Conservation (phyloP, 352 stramenopile species). For the Globisporangium nagaii region DNA sequence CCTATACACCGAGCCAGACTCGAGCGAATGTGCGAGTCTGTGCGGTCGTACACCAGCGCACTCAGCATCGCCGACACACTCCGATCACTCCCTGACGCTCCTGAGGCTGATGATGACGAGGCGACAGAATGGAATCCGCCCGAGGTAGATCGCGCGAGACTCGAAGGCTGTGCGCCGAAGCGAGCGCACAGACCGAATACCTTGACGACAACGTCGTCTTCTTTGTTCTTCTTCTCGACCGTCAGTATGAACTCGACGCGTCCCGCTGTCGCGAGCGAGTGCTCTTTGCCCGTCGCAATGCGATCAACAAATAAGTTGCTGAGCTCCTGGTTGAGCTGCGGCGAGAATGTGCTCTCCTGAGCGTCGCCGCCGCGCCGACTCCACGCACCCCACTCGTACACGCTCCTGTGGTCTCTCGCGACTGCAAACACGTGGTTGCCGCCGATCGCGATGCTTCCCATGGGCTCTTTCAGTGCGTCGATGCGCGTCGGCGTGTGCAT, state of each 20-base stretch:
- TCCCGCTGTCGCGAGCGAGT: conserved; percentile 45
- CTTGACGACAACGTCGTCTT: conserved; percentile 20
- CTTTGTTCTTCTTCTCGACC: conserved; percentile 22
- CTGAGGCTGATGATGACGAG: conserved; percentile 5
- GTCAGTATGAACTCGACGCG: conserved; percentile 42
- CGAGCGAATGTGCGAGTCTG: conserved; percentile 39
- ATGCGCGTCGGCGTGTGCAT: conserved; percentile 58
- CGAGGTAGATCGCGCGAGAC: conserved; percentile 33
- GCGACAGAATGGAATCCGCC: conserved; percentile 20
- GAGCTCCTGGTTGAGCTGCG: conserved; percentile 36
- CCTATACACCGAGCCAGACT: conserved; percentile 34
- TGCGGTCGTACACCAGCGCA: conserved; percentile 34
- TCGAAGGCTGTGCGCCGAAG: conserved; percentile 44
- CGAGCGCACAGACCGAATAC: conserved; percentile 37
- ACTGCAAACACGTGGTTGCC: conserved; percentile 71
- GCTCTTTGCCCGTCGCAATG: conserved; percentile 53
- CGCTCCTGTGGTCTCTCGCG: conserved; percentile 29
- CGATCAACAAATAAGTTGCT: conserved; percentile 38
- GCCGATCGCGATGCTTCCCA: conserved; percentile 43
- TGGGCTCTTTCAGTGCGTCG: conserved; percentile 50
- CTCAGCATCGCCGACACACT: conserved; percentile 20
- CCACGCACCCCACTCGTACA: conserved; percentile 74
- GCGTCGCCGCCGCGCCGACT: conserved; percentile 36
- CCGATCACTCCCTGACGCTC: background rate
- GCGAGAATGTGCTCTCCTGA: conserved; percentile 50